These are phyloP conservation scores for Fusarium agapanthi DNA, from an alignment of 2,329 filamentous ascomycete genomes.

Conservation along the genomic window DNA sequence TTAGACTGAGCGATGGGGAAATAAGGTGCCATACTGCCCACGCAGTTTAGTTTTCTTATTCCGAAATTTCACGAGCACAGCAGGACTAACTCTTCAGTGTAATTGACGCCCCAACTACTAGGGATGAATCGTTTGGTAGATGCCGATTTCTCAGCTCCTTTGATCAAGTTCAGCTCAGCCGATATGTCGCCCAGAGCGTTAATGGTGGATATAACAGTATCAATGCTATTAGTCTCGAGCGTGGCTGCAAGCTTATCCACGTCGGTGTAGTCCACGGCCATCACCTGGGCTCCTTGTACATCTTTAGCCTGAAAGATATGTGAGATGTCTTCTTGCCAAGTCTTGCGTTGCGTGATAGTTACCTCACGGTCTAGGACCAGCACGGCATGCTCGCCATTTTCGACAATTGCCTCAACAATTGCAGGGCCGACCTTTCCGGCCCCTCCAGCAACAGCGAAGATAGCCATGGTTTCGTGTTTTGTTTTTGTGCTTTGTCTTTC, in stretches of 20 bases:
- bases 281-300: not conserved
- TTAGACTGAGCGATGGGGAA: not conserved
- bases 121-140: not conserved
- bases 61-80: fast-evolving
- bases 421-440: not conserved
- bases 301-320: not conserved
- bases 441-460: not conserved
- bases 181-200: not conserved
- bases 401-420: not conserved
- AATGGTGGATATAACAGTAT: not conserved
- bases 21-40: not conserved
- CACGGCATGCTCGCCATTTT: not conserved
- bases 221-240: not conserved
- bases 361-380: not conserved
- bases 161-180: not conserved
- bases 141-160: not conserved
- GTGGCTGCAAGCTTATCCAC: not conserved
- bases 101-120: not conserved
- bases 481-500: fast-evolving
- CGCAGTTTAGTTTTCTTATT: not conserved
- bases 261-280: not conserved
- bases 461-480: not conserved
- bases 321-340: not conserved
- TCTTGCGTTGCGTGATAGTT: too few species aligned
- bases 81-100: not conserved